phyloP scores from a whole-genome alignment of 2,329 filamentous ascomycete species.

The Epichloe hybrida region DNA sequence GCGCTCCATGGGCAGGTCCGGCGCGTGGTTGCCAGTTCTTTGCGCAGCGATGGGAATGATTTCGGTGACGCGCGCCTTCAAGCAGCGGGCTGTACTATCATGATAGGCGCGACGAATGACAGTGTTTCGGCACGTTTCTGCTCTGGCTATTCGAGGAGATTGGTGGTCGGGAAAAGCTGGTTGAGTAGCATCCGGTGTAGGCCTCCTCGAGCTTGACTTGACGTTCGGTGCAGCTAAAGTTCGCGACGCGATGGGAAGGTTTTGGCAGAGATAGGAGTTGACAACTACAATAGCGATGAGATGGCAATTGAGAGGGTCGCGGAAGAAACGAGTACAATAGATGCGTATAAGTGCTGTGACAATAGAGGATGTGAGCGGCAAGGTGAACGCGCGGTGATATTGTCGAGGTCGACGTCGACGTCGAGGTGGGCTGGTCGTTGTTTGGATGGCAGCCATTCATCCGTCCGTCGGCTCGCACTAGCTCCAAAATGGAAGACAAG shows the following conservation, averaged over 20 bases:
- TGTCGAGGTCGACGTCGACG: background rate
- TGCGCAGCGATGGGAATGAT: background rate
- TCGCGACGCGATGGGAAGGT: background rate
- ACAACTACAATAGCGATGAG: background rate
- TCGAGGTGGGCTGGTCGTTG: background rate
- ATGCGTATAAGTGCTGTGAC: background rate
- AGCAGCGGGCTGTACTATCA: constrained; percentile 2
- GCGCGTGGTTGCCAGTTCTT: background rate
- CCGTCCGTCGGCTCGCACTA: background rate
- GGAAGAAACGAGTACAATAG: background rate
- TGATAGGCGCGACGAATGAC: background rate
- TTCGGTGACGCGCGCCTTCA: constrained; percentile 3
- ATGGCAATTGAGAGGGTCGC: background rate
- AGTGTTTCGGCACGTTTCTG: background rate
- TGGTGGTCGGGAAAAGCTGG: background rate
- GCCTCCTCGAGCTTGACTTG: background rate
- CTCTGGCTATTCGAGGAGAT: background rate
- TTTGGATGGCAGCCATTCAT: background rate
- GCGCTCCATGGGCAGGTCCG: constrained; percentile 4
- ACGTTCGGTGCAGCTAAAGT: background rate
- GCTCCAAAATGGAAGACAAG: background rate
- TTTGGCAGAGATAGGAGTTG: background rate
- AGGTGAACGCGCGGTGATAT: background rate
- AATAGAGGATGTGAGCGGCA: background rate
- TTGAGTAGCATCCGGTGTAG: background rate